A percentile compares a stretch with the other conserved stretches of the same genome.
phyloP scores from a whole-genome alignment of 2,329 filamentous ascomycete genomes.

The Talaromyces rugulosus region DNA sequence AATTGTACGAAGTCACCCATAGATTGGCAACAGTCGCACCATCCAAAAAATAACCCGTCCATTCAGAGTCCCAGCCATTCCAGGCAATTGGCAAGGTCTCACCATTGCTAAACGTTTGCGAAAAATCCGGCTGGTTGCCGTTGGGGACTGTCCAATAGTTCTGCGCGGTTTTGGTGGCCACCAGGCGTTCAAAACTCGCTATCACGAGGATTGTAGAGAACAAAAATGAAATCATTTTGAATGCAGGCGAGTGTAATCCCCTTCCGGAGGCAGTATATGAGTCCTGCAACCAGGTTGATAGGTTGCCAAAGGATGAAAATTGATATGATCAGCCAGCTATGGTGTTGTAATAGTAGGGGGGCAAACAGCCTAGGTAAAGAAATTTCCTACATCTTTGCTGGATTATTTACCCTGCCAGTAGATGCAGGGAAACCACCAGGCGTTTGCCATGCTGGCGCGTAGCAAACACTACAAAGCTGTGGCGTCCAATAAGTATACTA shows the following conservation, averaged over 20 bases:
- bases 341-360: neutral
- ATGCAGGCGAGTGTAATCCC: neutral
- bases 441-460: neutral
- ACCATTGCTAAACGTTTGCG: constrained; percentile 2
- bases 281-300: neutral
- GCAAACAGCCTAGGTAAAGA: neutral
- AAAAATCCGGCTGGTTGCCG: constrained; percentile 1
- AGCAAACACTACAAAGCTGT: neutral
- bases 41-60: neutral
- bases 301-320: neutral
- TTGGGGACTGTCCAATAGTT: constrained; percentile 7
- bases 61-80: constrained; percentile 1
- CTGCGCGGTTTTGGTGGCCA: constrained; percentile 19
- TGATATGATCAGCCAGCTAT: neutral
- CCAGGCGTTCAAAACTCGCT: neutral
- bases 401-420: neutral
- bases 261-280: neutral
- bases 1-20: constrained; percentile 11
- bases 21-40: constrained; percentile 2
- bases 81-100: neutral
- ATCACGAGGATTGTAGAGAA: neutral
- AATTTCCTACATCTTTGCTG: neutral
- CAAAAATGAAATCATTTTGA: neutral
- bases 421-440: neutral
- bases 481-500: neutral